phyloP scores from a whole-genome alignment of 2,329 filamentous ascomycete species.

The Cladosporium colombiae region DNA sequence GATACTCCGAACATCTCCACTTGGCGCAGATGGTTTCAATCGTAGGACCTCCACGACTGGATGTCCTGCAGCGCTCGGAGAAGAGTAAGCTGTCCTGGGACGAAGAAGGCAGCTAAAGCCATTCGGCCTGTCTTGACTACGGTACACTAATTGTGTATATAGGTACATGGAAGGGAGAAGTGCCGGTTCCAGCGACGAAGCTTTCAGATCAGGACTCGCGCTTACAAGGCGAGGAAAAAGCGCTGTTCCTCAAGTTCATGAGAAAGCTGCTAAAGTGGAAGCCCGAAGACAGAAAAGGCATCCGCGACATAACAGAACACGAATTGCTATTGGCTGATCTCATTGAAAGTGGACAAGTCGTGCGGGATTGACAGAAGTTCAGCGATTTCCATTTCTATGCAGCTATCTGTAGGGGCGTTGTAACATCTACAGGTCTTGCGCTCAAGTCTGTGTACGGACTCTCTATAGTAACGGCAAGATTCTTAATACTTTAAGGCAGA shows the following conservation, averaged over 20 bases:
- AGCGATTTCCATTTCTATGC: background rate
- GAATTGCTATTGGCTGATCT: constrained; percentile 32
- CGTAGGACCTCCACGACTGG: constrained; percentile 31
- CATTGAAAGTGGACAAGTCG: constrained; percentile 24
- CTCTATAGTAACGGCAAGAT: too few species aligned
- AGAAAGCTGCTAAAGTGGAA: constrained; percentile 41
- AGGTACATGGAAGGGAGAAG: constrained; percentile 30
- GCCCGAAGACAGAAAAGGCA: constrained; percentile 35
- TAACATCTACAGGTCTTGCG: background rate
- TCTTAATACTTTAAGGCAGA: too few species aligned
- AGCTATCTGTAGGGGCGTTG: background rate
- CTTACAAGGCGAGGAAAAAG: constrained; percentile 31
- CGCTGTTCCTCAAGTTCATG: constrained; percentile 37
- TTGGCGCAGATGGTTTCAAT: constrained; percentile 31
- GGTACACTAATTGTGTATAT: constrained; percentile 22
- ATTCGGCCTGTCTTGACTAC: constrained; percentile 24
- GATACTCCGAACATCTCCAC: constrained; percentile 32
- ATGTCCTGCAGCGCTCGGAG: constrained; percentile 27
- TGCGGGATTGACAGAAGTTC: background rate
- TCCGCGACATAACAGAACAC: constrained; percentile 27
- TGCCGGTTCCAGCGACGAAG: constrained; percentile 23
- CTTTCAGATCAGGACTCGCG: constrained; percentile 27
- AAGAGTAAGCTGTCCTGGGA: constrained; percentile 25
- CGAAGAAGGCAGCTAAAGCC: constrained; percentile 22
- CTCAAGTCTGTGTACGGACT: too few species aligned